phyloP scores from a whole-genome alignment of 1,284 basidiomycete genomes.

The Gymnopus androsaceus region DNA sequence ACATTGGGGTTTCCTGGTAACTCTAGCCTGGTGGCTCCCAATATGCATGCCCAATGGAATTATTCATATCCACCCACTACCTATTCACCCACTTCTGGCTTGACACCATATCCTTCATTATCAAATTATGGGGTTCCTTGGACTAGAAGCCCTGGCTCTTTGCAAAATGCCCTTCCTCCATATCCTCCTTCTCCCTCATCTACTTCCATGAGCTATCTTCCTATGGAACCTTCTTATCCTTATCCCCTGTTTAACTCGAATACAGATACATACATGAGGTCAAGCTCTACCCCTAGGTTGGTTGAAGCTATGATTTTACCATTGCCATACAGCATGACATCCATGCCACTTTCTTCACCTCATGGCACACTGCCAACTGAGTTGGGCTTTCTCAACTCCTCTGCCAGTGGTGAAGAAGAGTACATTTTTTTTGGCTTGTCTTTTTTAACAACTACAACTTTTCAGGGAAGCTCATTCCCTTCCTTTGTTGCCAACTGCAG shows the following conservation, averaged over 20 bases:
- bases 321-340: slow-evolving; percentile 1
- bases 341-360: slow-evolving; percentile 6
- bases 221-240: too few relatives aligned
- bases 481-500: slow-evolving; percentile 33
- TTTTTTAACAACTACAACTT: slow-evolving; percentile 36
- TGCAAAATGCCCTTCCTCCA: background rate
- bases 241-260: background rate
- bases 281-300: slow-evolving; percentile 19
- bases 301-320: slow-evolving; percentile 15
- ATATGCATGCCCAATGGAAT: background rate
- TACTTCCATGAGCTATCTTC: background rate
- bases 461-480: slow-evolving; percentile 42
- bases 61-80: slow-evolving; percentile 5
- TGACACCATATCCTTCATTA: background rate
- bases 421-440: background rate
- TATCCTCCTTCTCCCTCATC: background rate
- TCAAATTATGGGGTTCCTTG: background rate
- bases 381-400: background rate
- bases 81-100: background rate
- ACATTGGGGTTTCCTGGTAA: background rate
- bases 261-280: background rate
- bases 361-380: slow-evolving; percentile 1
- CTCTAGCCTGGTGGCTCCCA: background rate
- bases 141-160: background rate
- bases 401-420: background rate